These are phyloP conservation scores for Colletotrichum sp. DNA, from an alignment of 2,329 filamentous ascomycete species.

Conservation along the genomic window DNA sequence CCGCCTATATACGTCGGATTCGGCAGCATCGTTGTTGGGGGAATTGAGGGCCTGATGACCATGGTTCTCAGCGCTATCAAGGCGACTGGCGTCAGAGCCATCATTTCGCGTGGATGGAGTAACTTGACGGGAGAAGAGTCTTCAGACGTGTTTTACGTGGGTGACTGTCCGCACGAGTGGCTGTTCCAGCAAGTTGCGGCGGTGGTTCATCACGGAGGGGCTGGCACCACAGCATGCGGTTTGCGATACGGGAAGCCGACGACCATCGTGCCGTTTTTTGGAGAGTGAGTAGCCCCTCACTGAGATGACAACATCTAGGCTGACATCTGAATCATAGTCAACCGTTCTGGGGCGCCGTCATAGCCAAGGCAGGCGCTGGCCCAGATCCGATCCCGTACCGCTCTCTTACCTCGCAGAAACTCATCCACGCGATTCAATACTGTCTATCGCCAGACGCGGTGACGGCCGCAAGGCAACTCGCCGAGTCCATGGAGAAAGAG, in stretches of 20 bases:
- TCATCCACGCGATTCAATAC: slow-evolving; percentile 5
- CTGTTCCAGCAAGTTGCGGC: slow-evolving; percentile 19
- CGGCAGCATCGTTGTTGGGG: slow-evolving; percentile 7
- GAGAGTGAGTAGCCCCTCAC: neutral
- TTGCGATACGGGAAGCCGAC: slow-evolving; percentile 14
- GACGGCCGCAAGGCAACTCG: slow-evolving; percentile 4
- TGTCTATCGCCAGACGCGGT: slow-evolving; percentile 4
- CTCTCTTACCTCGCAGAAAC: slow-evolving; percentile 14
- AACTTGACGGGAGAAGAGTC: slow-evolving; percentile 5
- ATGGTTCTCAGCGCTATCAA: slow-evolving; percentile 15
- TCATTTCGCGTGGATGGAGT: slow-evolving; percentile 18
- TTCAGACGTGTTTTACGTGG: slow-evolving; percentile 10
- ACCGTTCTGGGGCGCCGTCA: slow-evolving; percentile 18
- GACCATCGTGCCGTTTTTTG: slow-evolving; percentile 17
- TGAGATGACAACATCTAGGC: neutral
- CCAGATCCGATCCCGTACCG: slow-evolving; percentile 18
- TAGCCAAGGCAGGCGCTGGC: slow-evolving; percentile 18
- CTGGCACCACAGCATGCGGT: slow-evolving; percentile 15
- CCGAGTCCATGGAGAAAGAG: slow-evolving; percentile 12
- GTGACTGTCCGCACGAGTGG: slow-evolving; percentile 20
- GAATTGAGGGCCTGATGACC: neutral
- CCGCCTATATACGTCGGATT: slow-evolving; percentile 35
- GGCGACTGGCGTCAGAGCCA: slow-evolving; percentile 7
- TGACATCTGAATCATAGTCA: neutral
- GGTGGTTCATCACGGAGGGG: slow-evolving; percentile 17